These are phyloP conservation scores for Suillus decipiens DNA, from an alignment of 768 basidiomycete genomes.

Conservation along the genomic window DNA sequence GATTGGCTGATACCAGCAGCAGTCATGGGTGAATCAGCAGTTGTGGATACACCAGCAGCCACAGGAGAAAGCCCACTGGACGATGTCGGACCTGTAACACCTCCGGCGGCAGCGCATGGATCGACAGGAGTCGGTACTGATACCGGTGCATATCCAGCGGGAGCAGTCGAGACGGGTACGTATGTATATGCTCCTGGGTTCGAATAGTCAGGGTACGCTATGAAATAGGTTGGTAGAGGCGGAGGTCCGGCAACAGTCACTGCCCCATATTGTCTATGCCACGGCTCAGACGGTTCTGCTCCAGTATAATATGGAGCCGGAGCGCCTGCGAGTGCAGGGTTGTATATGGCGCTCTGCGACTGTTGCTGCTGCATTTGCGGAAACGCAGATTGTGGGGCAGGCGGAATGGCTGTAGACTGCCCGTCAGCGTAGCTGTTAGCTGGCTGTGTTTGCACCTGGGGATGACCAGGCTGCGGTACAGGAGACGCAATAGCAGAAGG, in stretches of 20 bases:
- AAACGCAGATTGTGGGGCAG: not conserved
- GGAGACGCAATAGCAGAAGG: constrained; percentile 3
- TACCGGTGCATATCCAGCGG: not conserved
- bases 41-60: not conserved
- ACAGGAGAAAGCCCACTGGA: not conserved
- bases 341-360: not conserved
- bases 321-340: not conserved
- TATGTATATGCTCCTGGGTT: constrained; percentile 6
- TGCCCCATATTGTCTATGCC: not conserved
- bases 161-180: not conserved
- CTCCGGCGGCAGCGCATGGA: not conserved
- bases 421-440: not conserved
- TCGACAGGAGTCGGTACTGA: not conserved
- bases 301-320: not conserved
- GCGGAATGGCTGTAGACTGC: not conserved
- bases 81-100: not conserved
- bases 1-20: not conserved
- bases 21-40: not conserved
- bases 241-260: not conserved
- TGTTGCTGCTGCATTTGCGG: constrained; percentile 5
- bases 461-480: not conserved
- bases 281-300: not conserved
- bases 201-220: constrained; percentile 5
- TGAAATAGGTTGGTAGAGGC: constrained; percentile 1
- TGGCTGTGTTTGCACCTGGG: not conserved